Evolutionary conservation across 2,329 filamentous ascomycete genomes (phyloP), one percentile per base, ranked within the genome.

Genomic region (Myriosclerotinia scirpicola): DNA sequence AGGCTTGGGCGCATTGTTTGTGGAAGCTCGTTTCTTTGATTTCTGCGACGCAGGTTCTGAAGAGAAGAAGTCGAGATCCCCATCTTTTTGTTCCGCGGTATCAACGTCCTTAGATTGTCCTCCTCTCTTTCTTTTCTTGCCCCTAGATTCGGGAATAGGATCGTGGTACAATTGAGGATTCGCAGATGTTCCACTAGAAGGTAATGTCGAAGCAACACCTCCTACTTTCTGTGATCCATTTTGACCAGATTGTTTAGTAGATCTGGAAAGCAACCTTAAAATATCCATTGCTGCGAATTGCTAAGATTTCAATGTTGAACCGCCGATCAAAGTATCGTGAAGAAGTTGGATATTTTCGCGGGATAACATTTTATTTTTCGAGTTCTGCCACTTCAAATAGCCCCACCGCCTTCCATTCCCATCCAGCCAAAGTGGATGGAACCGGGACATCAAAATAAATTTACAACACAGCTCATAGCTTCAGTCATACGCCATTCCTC

Each of bases 81-180:
- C 71, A 15, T 71, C 72, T 48, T 71, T 68, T 30, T 72, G 65
- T 65, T 78, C 72, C 36, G 80, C 76, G 1, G 77, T 76, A 30
- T 81, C 76, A 34, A 73, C 75, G 22, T 77, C 75, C 54, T 72
- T 62, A 12, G 72, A 70, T 30, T 75, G 73, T 54, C 77, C 76
- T 68, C 76, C 79, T 64, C 84, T 80, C 77, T 88, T 88, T 70
- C 85, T 81, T 79, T 87, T 88, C 71, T 82, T 81, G 66, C 80
- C 79, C 67, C 78, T 74, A 65, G 79, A 78, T 54, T 71, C 70
- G 26, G 72, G 72, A 34, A 83, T 78, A 20, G 82, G 75, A 74
- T 88, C 85, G 78, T 88, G 83, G 78, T 85, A 92, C 42, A 92
- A 83, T 77, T 92, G 90, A 11, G 90, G 89, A 72, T 89, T 89